Evolutionary conservation across 164 flowering plant genomes (phyloP), one percentile per base, ranked within the genome.

Genomic region (Sextonia rubra): DNA sequence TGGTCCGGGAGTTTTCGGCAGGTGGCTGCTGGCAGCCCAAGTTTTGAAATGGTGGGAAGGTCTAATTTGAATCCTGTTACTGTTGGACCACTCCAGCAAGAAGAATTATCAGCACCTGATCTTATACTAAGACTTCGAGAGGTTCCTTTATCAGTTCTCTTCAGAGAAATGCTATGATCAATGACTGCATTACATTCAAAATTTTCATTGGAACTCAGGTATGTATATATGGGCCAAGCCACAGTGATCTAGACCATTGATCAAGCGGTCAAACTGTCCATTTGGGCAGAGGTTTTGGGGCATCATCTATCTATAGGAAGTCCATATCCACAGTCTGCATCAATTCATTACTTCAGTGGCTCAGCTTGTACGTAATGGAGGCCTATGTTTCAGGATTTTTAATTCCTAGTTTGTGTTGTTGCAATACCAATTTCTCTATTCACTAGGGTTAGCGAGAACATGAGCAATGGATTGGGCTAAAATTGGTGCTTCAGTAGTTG

Each of bases 1-100:
- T 91, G 97, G 97, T 94, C 94, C 12, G 94, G 94, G 12, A 91
- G 97, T 78, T 90, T 90, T 65, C 75, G 93, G 60, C 90, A 83
- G 74, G 78, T 83, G 24, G 77, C 65, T 5, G 79, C 69, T 17
- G 71, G 29, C 64, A 69, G 23, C 63, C 37, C 55, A 1, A 77
- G 74, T 37, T 68, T 62, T 66, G 77, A 69, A 22, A 27, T 77
- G 32, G 77, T 78, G 9, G 84, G 80, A 68, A 75, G 26, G 60
- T 69, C 86, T 47, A 73, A 74, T 69, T 60, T 70, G 55, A 81
- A 77, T 77, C 79, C 82, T 73, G 79, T 69, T 56, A 60, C 80
- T 1, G 61, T 49, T 64, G 72, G 77, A 60, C 84, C 85, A 37
- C 78, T 29, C 1, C 78, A 75, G 22, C 73, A 61, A 65, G 74